Evolutionary conservation across 495 filamentous ascomycete species (phyloP).

Genomic region (Entonaema liquescens): DNA sequence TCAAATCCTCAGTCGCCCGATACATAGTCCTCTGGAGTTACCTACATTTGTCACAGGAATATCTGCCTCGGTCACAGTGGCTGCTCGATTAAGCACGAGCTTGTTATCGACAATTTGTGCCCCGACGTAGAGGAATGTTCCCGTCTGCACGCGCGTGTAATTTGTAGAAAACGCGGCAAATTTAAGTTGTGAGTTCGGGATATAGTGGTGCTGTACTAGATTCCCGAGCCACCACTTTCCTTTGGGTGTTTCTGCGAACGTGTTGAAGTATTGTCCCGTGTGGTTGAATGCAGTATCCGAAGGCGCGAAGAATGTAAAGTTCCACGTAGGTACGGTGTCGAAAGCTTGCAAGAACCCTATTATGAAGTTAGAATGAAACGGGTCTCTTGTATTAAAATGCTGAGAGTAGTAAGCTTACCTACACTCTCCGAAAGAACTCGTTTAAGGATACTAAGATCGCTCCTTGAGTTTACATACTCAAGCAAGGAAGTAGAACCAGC

Average conservation of each 20-base stretch:
- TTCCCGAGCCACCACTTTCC: background rate
- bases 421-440: background rate
- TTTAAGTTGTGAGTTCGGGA: background rate
- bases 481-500: background rate
- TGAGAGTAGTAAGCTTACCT: background rate
- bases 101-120: background rate
- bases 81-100: background rate
- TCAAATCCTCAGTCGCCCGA: background rate
- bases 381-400: background rate
- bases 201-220: background rate
- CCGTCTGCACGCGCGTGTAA: background rate
- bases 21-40: background rate
- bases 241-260: background rate
- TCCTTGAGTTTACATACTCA: background rate
- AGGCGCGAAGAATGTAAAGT: conserved; percentile 45
- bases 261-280: conserved; percentile 37
- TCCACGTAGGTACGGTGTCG: conserved; percentile 32
- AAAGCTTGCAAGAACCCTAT: conserved; percentile 36
- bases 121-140: background rate
- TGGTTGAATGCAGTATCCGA: conserved; percentile 40
- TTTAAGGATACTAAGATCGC: background rate
- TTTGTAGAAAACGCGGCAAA: background rate
- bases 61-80: background rate
- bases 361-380: background rate
- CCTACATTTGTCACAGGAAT: background rate